phyloP scores from a whole-genome alignment of 2,329 filamentous ascomycete genomes.

The Epichloe sylvatica region DNA sequence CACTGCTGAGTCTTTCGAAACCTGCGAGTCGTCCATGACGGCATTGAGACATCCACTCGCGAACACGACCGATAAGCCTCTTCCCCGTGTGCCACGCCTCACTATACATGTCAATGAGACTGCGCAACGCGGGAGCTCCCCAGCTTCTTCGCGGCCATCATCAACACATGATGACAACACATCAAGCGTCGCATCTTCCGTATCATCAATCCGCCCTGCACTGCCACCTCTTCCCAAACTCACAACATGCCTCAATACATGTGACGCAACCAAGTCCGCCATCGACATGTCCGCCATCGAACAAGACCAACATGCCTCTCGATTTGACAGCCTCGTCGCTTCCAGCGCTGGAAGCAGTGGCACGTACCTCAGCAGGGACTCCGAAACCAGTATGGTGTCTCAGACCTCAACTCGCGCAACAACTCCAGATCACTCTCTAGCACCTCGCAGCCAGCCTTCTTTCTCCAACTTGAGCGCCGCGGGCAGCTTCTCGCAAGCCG shows the following conservation, averaged over 20 bases:
- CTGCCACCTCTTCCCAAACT: conserved; percentile 45
- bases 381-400: conserved; percentile 66
- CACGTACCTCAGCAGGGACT: conserved; percentile 68
- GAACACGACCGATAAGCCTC: conserved; percentile 47
- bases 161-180: conserved; percentile 28
- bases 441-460: conserved; percentile 45
- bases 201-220: conserved; percentile 32
- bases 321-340: conserved; percentile 56
- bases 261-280: conserved; percentile 30
- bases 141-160: conserved; percentile 27
- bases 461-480: conserved; percentile 54
- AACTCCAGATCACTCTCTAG: conserved; percentile 55
- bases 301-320: conserved; percentile 37
- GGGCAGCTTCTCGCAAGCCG: conserved; percentile 51
- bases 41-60: conserved; percentile 21
- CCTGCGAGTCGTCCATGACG: conserved; percentile 22
- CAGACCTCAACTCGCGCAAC: conserved; percentile 77
- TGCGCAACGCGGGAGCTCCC: conserved; percentile 19
- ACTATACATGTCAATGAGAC: conserved; percentile 24
- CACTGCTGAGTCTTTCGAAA: conserved; percentile 25
- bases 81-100: conserved; percentile 50
- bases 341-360: conserved; percentile 67
- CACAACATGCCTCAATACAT: conserved; percentile 33
- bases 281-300: conserved; percentile 33
- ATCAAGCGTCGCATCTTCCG: conserved; percentile 31